Evolutionary conservation across 768 basidiomycete genomes (phyloP).

Genomic region (Cystofilobasidium ferigula): DNA sequence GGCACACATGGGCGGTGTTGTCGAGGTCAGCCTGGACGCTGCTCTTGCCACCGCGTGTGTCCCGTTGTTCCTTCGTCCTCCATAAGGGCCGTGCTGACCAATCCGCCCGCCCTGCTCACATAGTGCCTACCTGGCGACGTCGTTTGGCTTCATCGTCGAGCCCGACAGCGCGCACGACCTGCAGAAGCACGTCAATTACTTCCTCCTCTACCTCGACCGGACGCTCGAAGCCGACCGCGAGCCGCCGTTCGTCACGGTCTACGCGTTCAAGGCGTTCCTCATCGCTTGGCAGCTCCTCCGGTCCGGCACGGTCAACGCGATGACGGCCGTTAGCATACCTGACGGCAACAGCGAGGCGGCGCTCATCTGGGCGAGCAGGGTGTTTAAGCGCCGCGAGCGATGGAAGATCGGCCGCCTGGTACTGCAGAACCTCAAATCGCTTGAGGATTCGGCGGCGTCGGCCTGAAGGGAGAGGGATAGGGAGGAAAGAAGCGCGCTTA

Average conservation of each 20-base stretch:
- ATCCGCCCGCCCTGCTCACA: neutral
- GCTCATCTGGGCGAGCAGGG: constrained; percentile 27
- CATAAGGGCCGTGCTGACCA: neutral
- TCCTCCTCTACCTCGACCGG: constrained; percentile 28
- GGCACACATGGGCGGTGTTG: constrained; percentile 31
- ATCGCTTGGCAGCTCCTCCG: constrained; percentile 30
- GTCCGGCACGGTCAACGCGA: neutral
- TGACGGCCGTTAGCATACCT: constrained; percentile 3
- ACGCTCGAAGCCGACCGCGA: constrained; percentile 14
- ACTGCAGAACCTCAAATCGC: constrained; percentile 24
- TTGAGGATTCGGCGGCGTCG: neutral
- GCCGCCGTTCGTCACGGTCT: constrained; percentile 31
- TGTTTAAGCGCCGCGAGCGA: constrained; percentile 22
- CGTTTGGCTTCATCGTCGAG: constrained; percentile 15
- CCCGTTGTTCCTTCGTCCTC: neutral
- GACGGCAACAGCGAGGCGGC: constrained; percentile 16
- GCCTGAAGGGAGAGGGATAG: too few relatives aligned
- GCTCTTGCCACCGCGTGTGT: constrained; percentile 33
- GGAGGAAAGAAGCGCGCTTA: too few relatives aligned
- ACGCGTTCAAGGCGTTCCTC: constrained; percentile 30
- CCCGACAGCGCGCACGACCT: constrained; percentile 24
- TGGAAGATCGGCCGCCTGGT: constrained; percentile 27
- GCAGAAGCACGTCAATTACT: constrained; percentile 28
- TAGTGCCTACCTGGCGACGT: constrained; percentile 23
- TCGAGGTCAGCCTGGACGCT: constrained; percentile 31